These are phyloP conservation scores for Rhododendron henanense DNA, from an alignment of 148 eudicot genomes.

Conservation along the genomic window DNA sequence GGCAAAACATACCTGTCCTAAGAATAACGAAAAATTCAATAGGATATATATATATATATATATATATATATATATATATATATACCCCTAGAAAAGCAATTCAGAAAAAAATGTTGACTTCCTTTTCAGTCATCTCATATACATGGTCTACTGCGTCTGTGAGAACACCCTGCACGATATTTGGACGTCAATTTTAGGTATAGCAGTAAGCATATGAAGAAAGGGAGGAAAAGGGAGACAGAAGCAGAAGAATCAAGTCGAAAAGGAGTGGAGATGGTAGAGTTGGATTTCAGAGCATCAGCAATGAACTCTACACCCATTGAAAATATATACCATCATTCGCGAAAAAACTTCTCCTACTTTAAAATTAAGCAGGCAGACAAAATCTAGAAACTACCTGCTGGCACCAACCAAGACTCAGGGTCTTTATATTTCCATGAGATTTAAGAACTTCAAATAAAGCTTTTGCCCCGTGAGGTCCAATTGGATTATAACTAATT, in stretches of 20 bases:
- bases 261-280: conserved; percentile 68
- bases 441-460: conserved; percentile 88
- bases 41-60: not conserved
- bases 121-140: conserved; percentile 83
- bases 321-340: conserved; percentile 15
- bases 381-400: conserved; percentile 44
- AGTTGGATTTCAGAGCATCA: conserved; percentile 75
- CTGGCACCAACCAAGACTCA: conserved; percentile 97
- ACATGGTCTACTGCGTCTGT: conserved; percentile 95
- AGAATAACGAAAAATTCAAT: not conserved
- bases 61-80: too few species aligned
- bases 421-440: conserved; percentile 77
- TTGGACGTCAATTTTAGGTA: conserved; percentile 10
- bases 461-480: conserved; percentile 94
- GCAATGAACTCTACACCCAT: conserved; percentile 79
- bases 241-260: not conserved
- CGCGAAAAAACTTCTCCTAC: not conserved
- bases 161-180: conserved; percentile 68
- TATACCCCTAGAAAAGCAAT: not conserved
- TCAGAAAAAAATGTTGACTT: conserved; percentile 59
- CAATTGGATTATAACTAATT: conserved; percentile 86
- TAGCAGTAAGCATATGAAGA: not conserved
- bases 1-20: not conserved
- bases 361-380: not conserved
- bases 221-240: not conserved